Conservation (phyloP, 2,329 filamentous ascomycete genomes). For the Colletotrichum australisinense region DNA sequence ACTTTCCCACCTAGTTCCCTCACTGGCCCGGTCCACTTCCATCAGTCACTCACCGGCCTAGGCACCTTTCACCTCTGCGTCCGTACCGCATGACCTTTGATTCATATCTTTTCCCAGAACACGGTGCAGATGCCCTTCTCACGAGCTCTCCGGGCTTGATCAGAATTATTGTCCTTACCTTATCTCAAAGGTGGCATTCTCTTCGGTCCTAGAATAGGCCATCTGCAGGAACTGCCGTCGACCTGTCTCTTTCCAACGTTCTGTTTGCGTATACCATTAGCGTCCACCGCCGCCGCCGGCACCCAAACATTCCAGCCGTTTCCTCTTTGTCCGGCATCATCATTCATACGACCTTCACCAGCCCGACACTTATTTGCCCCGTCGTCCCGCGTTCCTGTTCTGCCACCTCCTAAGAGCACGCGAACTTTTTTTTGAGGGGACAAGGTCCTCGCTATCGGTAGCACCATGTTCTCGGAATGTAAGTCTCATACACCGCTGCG, state of each 20-base stretch:
- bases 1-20: slow-evolving; percentile 2
- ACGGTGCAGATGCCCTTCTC: slow-evolving; percentile 32
- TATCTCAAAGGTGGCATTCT: background rate
- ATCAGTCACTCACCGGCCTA: slow-evolving; percentile 15
- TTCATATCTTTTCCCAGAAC: slow-evolving; percentile 25
- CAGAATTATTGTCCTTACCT: background rate
- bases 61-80: slow-evolving; percentile 25
- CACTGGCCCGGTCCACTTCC: slow-evolving; percentile 11
- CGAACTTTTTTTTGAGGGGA: slow-evolving; percentile 25
- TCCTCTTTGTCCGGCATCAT: slow-evolving; percentile 31
- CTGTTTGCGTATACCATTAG: slow-evolving; percentile 32
- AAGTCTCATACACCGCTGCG: slow-evolving; percentile 52
- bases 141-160: slow-evolving; percentile 30
- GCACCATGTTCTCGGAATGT: slow-evolving; percentile 80
- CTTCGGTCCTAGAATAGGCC: background rate
- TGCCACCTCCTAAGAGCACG: slow-evolving; percentile 1
- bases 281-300: slow-evolving; percentile 22
- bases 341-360: slow-evolving; percentile 13
- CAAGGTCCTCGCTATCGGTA: slow-evolving; percentile 33
- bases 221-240: background rate
- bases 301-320: slow-evolving; percentile 28
- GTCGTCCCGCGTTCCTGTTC: slow-evolving; percentile 25
- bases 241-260: background rate
- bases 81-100: slow-evolving; percentile 33
- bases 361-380: slow-evolving; percentile 20